Evolutionary conservation across 306 rosid species (phyloP), one percentile per base, ranked within the genome.

Genomic region (Corylus heterophylla): DNA sequence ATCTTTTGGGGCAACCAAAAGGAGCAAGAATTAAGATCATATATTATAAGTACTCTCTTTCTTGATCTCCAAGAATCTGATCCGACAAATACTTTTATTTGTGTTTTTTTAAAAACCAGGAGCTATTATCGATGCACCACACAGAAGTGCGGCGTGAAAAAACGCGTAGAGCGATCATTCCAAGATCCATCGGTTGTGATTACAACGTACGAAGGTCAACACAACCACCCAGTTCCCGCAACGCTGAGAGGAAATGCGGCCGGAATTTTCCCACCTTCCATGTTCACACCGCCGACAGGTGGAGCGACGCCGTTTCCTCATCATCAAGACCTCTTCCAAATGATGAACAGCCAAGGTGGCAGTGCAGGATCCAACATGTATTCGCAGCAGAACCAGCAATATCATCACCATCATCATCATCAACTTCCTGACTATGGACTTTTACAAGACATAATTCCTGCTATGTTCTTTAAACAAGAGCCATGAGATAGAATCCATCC

Each of bases 51-150:
- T 31, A 31, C 45, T 42, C 7, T 6, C 7, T 59, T 25, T 62
- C 45, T 63, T 27, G 37, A 16, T 63, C 31, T 22, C 8, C 56
- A 71, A 20, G 48, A 39, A 17, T 45, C 4, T 50, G 45, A 72
- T 29, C 61, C n/a, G 25, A 29, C 11, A 74, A n/a, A 48, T 70
- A 12, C 8, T 47, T 51, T 47, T 51, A 42, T 42, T 42, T 39
- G 72, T 14, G 35, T 1, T 31, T 31, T 31, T 42, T 42, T 22
- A 3, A n/a, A 67, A 22, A 69, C 80, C 85, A 93, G 97, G 88
- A 90, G 96, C 85, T 93, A 93, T 74, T 93, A 93, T 71, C 84
- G 97, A 37, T 93, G 97, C 85, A 93, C 97, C 1, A 93, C 96
- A 0, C 97, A 89, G 79, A 93, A 90, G 73, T 93, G 97, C 80